Evolutionary conservation across 805 yeast genomes (phyloP).

Genomic region (Candida railenensis): DNA sequence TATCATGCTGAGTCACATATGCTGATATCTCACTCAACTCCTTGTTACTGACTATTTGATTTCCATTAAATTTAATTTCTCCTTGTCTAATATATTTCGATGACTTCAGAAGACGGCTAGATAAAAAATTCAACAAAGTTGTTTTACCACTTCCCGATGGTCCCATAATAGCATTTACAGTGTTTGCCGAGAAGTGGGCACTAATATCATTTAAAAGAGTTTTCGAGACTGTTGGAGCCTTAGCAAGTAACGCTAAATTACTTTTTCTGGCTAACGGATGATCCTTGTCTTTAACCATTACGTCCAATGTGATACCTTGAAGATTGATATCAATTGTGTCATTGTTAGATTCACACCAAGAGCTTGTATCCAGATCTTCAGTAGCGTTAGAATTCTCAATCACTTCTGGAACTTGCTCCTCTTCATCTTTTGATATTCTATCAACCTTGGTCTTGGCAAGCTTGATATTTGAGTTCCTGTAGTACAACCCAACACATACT

Average conservation of each 20-base stretch:
- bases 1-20: conserved; percentile 81
- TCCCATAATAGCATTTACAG: conserved; percentile 45
- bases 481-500: conserved; percentile 47
- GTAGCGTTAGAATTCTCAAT: conserved; percentile 3
- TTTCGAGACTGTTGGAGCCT: conserved; percentile 11
- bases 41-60: conserved; percentile 21
- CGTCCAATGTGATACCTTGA: conserved; percentile 7
- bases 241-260: neutral
- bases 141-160: conserved; percentile 48
- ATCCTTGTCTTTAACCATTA: conserved; percentile 5
- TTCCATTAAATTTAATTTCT: conserved; percentile 21
- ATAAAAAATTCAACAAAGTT: conserved; percentile 38
- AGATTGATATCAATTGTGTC: conserved; percentile 9
- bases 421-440: conserved; percentile 29
- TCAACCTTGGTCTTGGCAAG: conserved; percentile 43
- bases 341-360: neutral
- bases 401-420: conserved; percentile 13
- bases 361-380: conserved; percentile 2
- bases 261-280: conserved; percentile 8
- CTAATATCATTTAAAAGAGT: conserved; percentile 23
- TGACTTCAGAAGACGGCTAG: conserved; percentile 36
- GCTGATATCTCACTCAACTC: conserved; percentile 48
- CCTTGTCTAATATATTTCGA: conserved; percentile 25
- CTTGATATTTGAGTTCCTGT: conserved; percentile 51
- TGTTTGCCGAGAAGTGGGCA: conserved; percentile 30